Percentiles rank a stretch among this genome's conserved stretches.
Evolutionary conservation across 2,329 filamentous ascomycete species (phyloP).

Genomic region (Intubia oerlemansii): DNA sequence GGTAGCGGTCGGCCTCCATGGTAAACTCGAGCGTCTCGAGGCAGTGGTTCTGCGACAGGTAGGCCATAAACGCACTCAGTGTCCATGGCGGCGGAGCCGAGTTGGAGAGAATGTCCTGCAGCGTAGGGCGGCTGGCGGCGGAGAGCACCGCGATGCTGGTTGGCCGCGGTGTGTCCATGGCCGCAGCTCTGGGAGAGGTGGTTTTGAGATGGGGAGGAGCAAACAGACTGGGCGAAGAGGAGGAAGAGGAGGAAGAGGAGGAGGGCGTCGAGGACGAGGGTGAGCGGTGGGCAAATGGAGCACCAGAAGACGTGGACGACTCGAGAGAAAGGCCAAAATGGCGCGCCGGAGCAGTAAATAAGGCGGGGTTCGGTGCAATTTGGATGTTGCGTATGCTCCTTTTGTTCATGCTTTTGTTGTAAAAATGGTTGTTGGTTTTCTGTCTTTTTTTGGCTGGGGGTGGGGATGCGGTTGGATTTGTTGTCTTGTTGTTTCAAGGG

Average conservation of each 20-base stretch:
- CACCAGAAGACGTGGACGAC: conserved; percentile 19
- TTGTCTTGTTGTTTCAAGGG: too few species aligned
- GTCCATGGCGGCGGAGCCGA: conserved; percentile 76
- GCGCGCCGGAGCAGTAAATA: too few species aligned
- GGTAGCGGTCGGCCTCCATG: conserved; percentile 77
- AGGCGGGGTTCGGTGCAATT: too few species aligned
- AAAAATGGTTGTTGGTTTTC: neutral
- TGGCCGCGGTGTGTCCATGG: conserved; percentile 25
- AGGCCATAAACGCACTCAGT: conserved; percentile 83
- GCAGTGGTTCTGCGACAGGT: conserved; percentile 91
- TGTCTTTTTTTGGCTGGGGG: too few species aligned
- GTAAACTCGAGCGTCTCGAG: conserved; percentile 93
- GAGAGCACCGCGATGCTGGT: conserved; percentile 24
- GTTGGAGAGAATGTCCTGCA: conserved; percentile 77
- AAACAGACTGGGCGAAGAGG: neutral
- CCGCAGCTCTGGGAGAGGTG: conserved; percentile 11
- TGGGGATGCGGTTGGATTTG: too few species aligned
- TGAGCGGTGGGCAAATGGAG: conserved; percentile 1
- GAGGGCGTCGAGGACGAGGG: conserved; percentile 1
- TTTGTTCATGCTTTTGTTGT: conserved; percentile 8
- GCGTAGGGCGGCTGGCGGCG: conserved; percentile 34
- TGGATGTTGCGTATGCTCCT: too few species aligned
- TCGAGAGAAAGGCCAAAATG: conserved; percentile 22
- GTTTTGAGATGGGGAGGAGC: too few species aligned
- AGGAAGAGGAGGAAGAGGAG: conserved; percentile 1